Evolutionary conservation across 2,329 filamentous ascomycete genomes (phyloP).

Genomic region (Lomentospora prolificans): DNA sequence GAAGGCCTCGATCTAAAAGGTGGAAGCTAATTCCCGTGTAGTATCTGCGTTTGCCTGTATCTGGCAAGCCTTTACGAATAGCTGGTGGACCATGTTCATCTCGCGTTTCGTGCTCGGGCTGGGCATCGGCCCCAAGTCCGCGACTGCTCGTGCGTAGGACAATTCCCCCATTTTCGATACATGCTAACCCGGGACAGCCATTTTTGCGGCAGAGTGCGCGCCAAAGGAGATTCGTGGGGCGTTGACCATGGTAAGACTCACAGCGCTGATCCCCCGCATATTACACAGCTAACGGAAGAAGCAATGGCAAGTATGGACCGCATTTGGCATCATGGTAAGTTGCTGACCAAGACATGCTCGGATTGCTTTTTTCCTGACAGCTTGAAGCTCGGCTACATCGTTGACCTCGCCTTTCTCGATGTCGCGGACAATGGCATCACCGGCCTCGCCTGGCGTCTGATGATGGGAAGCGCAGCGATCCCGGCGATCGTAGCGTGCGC

Average conservation of each 20-base stretch:
- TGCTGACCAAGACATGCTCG: not conserved
- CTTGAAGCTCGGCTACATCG: slow-evolving; percentile 40
- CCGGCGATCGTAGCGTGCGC: slow-evolving; percentile 48
- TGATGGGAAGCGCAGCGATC: slow-evolving; percentile 60
- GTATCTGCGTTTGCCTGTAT: slow-evolving; percentile 47
- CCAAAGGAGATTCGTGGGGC: slow-evolving; percentile 56
- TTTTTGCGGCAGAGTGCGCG: slow-evolving; percentile 60
- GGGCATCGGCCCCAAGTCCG: slow-evolving; percentile 60
- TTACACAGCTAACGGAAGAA: not conserved
- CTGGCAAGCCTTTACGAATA: slow-evolving; percentile 36
- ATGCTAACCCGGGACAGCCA: slow-evolving; percentile 29
- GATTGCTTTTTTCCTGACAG: not conserved
- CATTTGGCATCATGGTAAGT: slow-evolving; percentile 38
- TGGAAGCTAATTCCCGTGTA: slow-evolving; percentile 29
- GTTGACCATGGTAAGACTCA: slow-evolving; percentile 46
- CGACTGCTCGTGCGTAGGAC: slow-evolving; percentile 43
- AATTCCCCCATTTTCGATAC: not conserved
- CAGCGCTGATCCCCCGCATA: not conserved
- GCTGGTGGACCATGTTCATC: slow-evolving; percentile 59
- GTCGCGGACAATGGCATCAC: slow-evolving; percentile 40
- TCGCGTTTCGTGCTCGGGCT: slow-evolving; percentile 61
- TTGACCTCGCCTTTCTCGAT: slow-evolving; percentile 51
- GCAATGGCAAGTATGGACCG: slow-evolving; percentile 28
- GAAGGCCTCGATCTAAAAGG: not conserved
- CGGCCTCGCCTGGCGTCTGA: slow-evolving; percentile 57